Evolutionary conservation across 352 stramenopile genomes (phyloP).

Genomic region (Globisporangium echinulatum): DNA sequence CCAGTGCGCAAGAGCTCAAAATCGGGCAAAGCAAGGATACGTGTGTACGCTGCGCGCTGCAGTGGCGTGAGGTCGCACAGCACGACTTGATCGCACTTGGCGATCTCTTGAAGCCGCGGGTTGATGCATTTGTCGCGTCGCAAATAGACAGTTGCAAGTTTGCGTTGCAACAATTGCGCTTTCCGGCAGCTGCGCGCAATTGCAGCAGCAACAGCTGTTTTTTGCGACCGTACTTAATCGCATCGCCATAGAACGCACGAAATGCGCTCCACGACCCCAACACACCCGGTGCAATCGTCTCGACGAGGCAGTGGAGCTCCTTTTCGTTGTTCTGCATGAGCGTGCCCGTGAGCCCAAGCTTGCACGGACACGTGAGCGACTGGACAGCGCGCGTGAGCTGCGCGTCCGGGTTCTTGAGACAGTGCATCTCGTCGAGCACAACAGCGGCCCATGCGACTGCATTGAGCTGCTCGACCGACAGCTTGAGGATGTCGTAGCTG

Average conservation of each 20-base stretch:
- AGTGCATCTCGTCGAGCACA: conserved; percentile 98
- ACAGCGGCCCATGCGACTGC: conserved; percentile 88
- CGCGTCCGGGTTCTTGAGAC: conserved; percentile 95
- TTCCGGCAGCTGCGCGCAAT: conserved; percentile 58
- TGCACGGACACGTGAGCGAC: conserved; percentile 46
- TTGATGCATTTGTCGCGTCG: conserved; percentile 73
- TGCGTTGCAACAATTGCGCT: conserved; percentile 52
- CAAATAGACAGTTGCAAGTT: conserved; percentile 61
- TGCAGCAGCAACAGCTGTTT: conserved; percentile 56
- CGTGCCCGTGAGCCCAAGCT: conserved; percentile 86
- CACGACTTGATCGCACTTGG: conserved; percentile 74
- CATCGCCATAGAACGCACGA: conserved; percentile 67
- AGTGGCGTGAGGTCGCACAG: conserved; percentile 72
- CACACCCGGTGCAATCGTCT: conserved; percentile 62
- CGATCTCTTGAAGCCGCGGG: conserved; percentile 56
- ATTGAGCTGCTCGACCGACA: conserved; percentile 76
- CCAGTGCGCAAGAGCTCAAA: conserved; percentile 58
- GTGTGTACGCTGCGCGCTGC: conserved; percentile 64
- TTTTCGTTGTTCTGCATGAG: conserved; percentile 87
- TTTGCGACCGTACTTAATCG: conserved; percentile 81
- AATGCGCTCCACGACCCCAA: conserved; percentile 65
- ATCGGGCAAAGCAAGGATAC: conserved; percentile 64
- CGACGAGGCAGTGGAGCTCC: conserved; percentile 69
- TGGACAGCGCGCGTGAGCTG: conserved; percentile 87
- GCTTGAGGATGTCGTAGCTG: conserved; percentile 89